Evolutionary conservation across 352 stramenopile genomes (phyloP), one percentile per base, ranked within the genome.

Genomic region (Phytophthora aleatoria): DNA sequence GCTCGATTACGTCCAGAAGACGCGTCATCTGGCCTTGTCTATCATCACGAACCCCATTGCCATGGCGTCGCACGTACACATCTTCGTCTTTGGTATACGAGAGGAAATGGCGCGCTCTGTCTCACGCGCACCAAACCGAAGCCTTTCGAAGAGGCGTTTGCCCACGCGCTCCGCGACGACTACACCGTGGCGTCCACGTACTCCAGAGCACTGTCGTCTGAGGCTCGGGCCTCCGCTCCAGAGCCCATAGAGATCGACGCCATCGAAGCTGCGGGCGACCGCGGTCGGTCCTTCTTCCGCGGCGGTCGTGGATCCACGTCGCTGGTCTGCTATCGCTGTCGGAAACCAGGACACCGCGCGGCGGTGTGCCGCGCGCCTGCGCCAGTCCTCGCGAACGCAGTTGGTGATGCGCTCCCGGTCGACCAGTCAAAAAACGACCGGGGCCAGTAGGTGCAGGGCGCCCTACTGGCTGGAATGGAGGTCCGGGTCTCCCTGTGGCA

Each of bases 171-270:
- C 2, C 45, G 42, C 30, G 28, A 54, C 7, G 48, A 54, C 15
- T 54, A 54, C n/a, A 43, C 27, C 2, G 50, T 66, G 35, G 26
- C 49, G 20, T 50, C 61, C 0, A 56, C 60, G 1, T 67, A 61
- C 20, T 4, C 55, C 0, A 1, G 13, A 4, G 5, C 38, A 0
- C 1, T 54, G 41, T 42, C 61, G 1, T 12, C 16, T 5, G 43
- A 57, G 3, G 16, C 1, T 38, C 49, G 41, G 28, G 5, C 15
- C 9, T 31, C 10, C 5, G 28, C 58, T 0, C 52, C 55, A 0
- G 55, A 61, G 10, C 56, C 42, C 9, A 57, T 61, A 33, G 44
- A 65, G 61, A 58, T 64, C 42, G 61, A 69, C 53, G 38, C 47
- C 1, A 53, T 45, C 44, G 43, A 57, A 10, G 16, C 16, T 20